Evolutionary conservation across 179 eudicot species (phyloP).

Genomic region (Gypsophila paniculata): DNA sequence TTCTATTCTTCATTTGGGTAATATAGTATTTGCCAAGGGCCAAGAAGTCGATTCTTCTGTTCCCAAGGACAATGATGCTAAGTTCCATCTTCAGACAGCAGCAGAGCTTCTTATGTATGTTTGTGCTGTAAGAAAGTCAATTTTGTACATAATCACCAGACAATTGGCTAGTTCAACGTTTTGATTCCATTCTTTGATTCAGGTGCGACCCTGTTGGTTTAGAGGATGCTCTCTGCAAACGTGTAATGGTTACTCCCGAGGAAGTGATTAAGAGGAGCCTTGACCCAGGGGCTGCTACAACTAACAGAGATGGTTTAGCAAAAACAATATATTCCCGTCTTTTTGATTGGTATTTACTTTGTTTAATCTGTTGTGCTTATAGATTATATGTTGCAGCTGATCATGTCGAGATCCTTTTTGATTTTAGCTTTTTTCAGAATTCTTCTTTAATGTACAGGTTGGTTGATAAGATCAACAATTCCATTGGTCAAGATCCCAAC

Average conservation of each 20-base stretch:
- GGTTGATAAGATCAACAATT: constrained; percentile 60
- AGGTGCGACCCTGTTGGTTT: constrained; percentile 68
- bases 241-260: constrained; percentile 87
- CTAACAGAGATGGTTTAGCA: constrained; percentile 81
- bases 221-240: constrained; percentile 75
- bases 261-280: constrained; percentile 77
- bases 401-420: background rate
- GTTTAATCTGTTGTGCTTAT: background rate
- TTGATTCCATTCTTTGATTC: constrained; percentile 17
- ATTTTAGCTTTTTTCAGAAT: background rate
- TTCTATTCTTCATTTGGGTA: constrained; percentile 88
- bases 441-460: constrained; percentile 42
- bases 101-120: constrained; percentile 84
- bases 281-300: constrained; percentile 61
- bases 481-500: constrained; percentile 76
- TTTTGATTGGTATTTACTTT: constrained; percentile 56
- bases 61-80: constrained; percentile 66
- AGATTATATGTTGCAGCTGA: background rate
- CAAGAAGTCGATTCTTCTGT: constrained; percentile 82
- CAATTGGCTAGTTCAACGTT: constrained; percentile 15
- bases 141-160: constrained; percentile 9
- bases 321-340: constrained; percentile 67
- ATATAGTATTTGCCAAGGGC: constrained; percentile 79
- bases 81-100: constrained; percentile 71
- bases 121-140: constrained; percentile 11